These are phyloP conservation scores for Coffea eugenioides DNA, from an alignment of 257 asterid species.

Conservation along the genomic window DNA sequence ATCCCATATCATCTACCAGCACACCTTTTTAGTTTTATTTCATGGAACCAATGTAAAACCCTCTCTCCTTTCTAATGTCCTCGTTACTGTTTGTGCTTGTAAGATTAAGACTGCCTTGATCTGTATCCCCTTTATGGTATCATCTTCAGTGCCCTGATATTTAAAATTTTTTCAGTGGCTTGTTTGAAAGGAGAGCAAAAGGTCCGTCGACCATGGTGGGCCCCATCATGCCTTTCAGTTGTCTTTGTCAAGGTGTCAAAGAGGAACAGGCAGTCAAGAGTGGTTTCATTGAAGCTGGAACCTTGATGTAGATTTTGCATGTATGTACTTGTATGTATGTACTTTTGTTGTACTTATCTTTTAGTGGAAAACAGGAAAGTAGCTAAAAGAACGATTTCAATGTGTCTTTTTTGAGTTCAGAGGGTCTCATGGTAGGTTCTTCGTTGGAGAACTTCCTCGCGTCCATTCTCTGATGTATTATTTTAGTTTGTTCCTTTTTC, in stretches of 20 bases:
- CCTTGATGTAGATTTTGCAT: conserved; percentile 41
- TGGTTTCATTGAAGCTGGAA: conserved; percentile 94
- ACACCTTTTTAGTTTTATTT: background rate
- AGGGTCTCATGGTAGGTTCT: conserved; percentile 33
- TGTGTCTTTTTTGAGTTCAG: conserved; percentile 27
- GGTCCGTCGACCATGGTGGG: conserved; percentile 97
- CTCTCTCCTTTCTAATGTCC: background rate
- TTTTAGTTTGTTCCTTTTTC: background rate
- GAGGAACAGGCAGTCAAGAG: conserved; percentile 78
- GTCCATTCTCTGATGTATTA: conserved; percentile 7
- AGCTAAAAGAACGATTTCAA: conserved; percentile 20
- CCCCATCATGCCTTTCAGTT: conserved; percentile 71
- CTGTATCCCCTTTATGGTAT: background rate
- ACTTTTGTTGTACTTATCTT: conserved; percentile 9
- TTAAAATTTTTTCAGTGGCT: conserved; percentile 53
- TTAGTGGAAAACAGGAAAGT: conserved; percentile 14
- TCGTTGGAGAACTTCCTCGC: conserved; percentile 35
- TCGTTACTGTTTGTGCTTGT: background rate
- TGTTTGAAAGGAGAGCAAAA: conserved; percentile 99
- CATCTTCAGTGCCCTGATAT: background rate
- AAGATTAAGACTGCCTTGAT: background rate
- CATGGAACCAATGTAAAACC: background rate
- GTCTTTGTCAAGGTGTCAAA: conserved; percentile 33
- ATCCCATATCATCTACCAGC: background rate
- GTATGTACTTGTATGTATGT: conserved; percentile 16